phyloP scores from a whole-genome alignment of 352 stramenopile species.

The Globisporangium lucens region DNA sequence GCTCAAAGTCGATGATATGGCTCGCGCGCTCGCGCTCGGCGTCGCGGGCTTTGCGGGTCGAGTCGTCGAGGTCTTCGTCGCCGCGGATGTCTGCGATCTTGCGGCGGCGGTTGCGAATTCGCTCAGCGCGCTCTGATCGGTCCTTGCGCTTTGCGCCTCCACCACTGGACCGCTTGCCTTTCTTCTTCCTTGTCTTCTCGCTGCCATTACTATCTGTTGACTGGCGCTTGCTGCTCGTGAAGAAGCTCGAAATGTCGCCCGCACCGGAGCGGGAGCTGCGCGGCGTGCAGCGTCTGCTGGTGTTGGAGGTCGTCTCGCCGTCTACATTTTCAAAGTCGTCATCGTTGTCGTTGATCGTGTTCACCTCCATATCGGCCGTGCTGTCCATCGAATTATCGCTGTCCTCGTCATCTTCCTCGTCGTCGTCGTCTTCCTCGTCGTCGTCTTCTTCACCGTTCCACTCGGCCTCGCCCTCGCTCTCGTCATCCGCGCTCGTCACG shows the following conservation, averaged over 20 bases:
- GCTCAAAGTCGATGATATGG: slow-evolving; percentile 31
- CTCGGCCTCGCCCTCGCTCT: slow-evolving; percentile 25
- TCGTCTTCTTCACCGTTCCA: slow-evolving; percentile 15
- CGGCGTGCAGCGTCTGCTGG: not conserved
- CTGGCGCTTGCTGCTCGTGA: not conserved
- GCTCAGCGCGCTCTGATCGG: slow-evolving; percentile 19
- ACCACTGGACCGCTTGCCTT: not conserved
- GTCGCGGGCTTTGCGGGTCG: slow-evolving; percentile 54
- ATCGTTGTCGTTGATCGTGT: slow-evolving; percentile 16
- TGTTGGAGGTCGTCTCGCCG: not conserved
- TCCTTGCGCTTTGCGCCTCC: slow-evolving; percentile 26
- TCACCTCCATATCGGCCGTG: slow-evolving; percentile 15
- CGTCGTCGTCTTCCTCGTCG: slow-evolving; percentile 13
- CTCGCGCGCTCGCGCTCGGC: slow-evolving; percentile 54
- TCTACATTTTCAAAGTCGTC: slow-evolving; percentile 8
- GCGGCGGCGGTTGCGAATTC: slow-evolving; percentile 43
- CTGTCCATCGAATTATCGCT: slow-evolving; percentile 22
- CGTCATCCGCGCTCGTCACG: slow-evolving; percentile 11
- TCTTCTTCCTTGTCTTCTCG: not conserved
- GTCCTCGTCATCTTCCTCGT: slow-evolving; percentile 20
- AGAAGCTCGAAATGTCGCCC: slow-evolving; percentile 12
- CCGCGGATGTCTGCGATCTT: slow-evolving; percentile 63
- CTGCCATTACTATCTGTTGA: not conserved
- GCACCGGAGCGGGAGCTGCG: not conserved
- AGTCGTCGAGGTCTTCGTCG: slow-evolving; percentile 67